Percentiles rank a stretch among this genome's conserved stretches.
These are phyloP conservation scores for Saccharomycopsis microspora DNA, from an alignment of 805 yeast genomes.

Conservation along the genomic window DNA sequence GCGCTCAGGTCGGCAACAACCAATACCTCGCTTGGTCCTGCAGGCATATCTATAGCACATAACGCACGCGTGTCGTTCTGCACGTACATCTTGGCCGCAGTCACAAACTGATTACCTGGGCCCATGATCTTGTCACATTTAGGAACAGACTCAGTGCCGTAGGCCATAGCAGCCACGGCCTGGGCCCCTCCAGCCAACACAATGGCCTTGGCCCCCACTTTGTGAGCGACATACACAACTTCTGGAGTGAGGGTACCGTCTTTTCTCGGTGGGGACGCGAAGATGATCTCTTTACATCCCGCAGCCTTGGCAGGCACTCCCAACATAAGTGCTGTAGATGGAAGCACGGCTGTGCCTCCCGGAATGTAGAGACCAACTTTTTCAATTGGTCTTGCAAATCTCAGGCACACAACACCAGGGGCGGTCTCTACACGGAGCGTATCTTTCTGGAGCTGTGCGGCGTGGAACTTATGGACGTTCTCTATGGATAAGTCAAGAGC, in stretches of 20 bases:
- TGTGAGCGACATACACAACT: constrained; percentile 93
- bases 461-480: constrained; percentile 86
- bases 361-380: constrained; percentile 94
- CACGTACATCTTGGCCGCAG: constrained; percentile 97
- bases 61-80: constrained; percentile 92
- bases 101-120: constrained; percentile 98
- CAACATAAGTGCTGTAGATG: constrained; percentile 95
- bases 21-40: constrained; percentile 97
- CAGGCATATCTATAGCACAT: constrained; percentile 98
- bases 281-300: constrained; percentile 81
- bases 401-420: constrained; percentile 88
- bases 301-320: constrained; percentile 99
- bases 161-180: constrained; percentile 98
- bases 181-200: constrained; percentile 99
- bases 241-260: constrained; percentile 95
- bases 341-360: constrained; percentile 97
- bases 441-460: constrained; percentile 68
- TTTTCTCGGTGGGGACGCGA: constrained; percentile 93
- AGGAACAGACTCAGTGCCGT: constrained; percentile 87
- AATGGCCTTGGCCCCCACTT: constrained; percentile 83
- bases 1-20: constrained; percentile 86
- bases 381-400: constrained; percentile 92
- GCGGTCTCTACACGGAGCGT: constrained; percentile 79
- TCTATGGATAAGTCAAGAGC: constrained; percentile 86
- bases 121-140: constrained; percentile 96